Evolutionary conservation across 2,329 filamentous ascomycete genomes (phyloP).

Genomic region (Cryphonectria nitschkei): DNA sequence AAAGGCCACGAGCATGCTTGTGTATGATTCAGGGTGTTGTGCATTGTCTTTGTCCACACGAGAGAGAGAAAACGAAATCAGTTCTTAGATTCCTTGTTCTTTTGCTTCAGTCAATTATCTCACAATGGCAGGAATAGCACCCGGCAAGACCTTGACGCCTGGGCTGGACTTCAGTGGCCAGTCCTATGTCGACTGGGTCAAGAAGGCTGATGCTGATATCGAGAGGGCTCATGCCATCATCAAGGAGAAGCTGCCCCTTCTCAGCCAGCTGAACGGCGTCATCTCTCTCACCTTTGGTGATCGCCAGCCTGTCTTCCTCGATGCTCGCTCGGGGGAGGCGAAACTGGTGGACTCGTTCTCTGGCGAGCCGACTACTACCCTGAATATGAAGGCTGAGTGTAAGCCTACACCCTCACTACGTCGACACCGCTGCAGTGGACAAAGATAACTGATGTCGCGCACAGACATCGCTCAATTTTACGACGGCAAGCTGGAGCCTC

Average conservation of each 20-base stretch:
- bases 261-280: constrained; percentile 33
- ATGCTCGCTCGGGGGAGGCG: constrained; percentile 32
- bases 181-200: constrained; percentile 28
- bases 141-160: constrained; percentile 31
- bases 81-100: background rate
- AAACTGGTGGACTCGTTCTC: constrained; percentile 29
- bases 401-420: background rate
- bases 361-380: constrained; percentile 32
- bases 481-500: constrained; percentile 35
- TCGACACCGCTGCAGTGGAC: background rate
- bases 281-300: constrained; percentile 31
- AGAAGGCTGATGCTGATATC: constrained; percentile 29
- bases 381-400: constrained; percentile 35
- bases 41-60: background rate
- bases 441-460: background rate
- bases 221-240: constrained; percentile 31
- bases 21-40: background rate
- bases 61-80: background rate
- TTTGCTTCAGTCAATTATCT: background rate
- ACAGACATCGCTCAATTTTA: constrained; percentile 33
- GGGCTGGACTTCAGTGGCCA: constrained; percentile 33
- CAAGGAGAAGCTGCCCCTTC: constrained; percentile 32
- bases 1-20: background rate
- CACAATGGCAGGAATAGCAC: constrained; percentile 32
- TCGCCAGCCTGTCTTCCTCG: constrained; percentile 33